These are phyloP conservation scores for Hibiscus syriacus DNA, from an alignment of 345 rosid genomes.

Conservation along the genomic window DNA sequence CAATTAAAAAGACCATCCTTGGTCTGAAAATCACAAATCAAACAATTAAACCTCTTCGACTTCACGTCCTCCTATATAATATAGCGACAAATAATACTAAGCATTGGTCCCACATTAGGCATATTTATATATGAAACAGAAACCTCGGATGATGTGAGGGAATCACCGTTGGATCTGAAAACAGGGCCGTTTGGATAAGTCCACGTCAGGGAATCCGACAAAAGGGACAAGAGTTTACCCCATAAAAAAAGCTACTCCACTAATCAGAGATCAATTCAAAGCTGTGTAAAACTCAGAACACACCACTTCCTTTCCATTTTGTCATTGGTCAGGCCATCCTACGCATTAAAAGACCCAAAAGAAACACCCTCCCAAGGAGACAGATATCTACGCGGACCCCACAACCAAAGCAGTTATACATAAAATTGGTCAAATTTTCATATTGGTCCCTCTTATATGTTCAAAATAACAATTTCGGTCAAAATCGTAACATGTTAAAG, in stretches of 20 bases:
- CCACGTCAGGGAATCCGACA: conserved; percentile 17
- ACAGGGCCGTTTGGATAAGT: not conserved
- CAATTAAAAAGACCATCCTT: not conserved
- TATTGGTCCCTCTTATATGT: no score
- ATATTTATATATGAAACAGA: no score
- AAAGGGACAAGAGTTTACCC: conserved; percentile 7
- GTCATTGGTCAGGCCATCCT: not conserved
- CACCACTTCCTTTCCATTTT: not conserved
- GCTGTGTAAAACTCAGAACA: no score
- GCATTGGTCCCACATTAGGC: no score
- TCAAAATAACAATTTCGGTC: no score
- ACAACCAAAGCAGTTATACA: not conserved
- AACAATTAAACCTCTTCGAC: no score
- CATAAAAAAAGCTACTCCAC: conserved; percentile 17
- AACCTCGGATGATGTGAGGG: conserved; percentile 16
- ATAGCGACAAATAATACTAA: no score
- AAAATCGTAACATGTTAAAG: no score
- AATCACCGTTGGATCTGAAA: conserved; percentile 13
- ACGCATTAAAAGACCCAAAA: conserved; percentile 28
- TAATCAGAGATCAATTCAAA: conserved; percentile 1
- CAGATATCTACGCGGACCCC: conserved; percentile 13
- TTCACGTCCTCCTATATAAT: no score
- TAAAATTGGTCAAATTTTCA: not conserved
- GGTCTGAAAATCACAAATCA: not conserved
- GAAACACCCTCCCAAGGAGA: not conserved